phyloP scores from a whole-genome alignment of 2,329 filamentous ascomycete species.

The Alternaria angustiovoidea region DNA sequence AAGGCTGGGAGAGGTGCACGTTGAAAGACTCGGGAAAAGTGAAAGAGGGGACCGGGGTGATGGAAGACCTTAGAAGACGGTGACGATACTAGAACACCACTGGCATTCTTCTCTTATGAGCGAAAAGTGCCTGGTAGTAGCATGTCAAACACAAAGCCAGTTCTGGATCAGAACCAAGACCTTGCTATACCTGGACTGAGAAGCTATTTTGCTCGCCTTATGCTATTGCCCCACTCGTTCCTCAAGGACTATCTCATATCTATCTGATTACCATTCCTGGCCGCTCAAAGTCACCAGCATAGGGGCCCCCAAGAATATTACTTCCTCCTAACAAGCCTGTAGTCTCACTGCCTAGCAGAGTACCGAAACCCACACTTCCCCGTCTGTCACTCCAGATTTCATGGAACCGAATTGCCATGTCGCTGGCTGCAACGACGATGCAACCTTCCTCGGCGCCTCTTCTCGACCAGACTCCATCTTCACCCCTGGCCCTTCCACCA shows the following conservation, averaged over 20 bases:
- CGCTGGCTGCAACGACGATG: slow-evolving; percentile 89
- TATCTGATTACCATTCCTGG: slow-evolving; percentile 60
- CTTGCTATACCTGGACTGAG: background rate
- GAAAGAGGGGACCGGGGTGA: background rate
- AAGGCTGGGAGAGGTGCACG: background rate
- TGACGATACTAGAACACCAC: background rate
- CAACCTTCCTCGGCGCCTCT: slow-evolving; percentile 76
- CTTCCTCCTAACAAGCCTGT: slow-evolving; percentile 74
- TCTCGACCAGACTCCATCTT: slow-evolving; percentile 64
- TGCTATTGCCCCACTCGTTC: background rate
- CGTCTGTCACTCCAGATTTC: slow-evolving; percentile 81
- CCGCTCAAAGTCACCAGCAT: slow-evolving; percentile 75
- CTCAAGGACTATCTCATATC: background rate
- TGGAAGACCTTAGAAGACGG: background rate
- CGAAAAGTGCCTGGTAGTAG: background rate
- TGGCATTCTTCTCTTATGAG: background rate
- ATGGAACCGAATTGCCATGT: slow-evolving; percentile 93
- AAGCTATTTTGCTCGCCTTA: background rate
- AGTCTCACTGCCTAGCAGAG: slow-evolving; percentile 53
- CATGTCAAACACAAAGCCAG: background rate
- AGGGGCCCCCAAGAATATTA: slow-evolving; percentile 79
- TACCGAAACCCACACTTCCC: slow-evolving; percentile 56
- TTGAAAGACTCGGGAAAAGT: background rate
- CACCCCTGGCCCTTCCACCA: slow-evolving; percentile 49
- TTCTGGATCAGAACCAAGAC: background rate